phyloP scores from a whole-genome alignment of 75 land plant genomes.

The Adiantum capillusveneris region DNA sequence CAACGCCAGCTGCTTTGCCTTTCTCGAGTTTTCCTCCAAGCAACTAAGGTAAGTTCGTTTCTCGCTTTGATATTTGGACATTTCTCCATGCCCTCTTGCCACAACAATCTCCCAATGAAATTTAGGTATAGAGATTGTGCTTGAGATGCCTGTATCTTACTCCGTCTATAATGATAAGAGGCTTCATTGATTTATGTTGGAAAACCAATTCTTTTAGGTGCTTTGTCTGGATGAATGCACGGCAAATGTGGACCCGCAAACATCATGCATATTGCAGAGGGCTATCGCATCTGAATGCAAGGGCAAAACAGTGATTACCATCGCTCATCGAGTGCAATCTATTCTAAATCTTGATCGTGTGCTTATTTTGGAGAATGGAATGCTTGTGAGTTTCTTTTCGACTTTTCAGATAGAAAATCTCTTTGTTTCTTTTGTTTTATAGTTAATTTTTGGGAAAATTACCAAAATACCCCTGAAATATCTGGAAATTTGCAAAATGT shows the following conservation, averaged over 20 bases:
- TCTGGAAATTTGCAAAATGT: no score
- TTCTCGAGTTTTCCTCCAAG: conserved; percentile 72
- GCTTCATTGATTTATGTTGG: neutral
- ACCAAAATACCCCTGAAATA: no score
- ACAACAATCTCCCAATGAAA: no score
- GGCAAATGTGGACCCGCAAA: conserved; percentile 76
- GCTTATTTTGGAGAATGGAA: conserved; percentile 69
- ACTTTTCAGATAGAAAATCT: neutral
- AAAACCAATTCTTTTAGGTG: conserved; percentile 68
- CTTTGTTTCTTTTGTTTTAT: no score
- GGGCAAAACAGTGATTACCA: conserved; percentile 77
- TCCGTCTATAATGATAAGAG: no score
- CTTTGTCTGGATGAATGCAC: conserved; percentile 97
- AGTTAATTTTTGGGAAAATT: no score
- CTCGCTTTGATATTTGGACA: no score
- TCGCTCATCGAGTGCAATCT: conserved; percentile 87
- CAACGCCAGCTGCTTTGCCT: conserved; percentile 91
- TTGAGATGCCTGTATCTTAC: no score
- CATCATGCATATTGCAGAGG: conserved; percentile 59
- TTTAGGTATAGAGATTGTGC: no score
- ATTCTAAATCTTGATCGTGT: conserved; percentile 63
- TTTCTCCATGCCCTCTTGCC: no score
- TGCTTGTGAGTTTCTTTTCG: conserved; percentile 42
- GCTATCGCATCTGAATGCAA: conserved; percentile 63
- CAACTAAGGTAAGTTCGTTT: conserved; percentile 44